Evolutionary conservation across 2,329 filamentous ascomycete species (phyloP), one percentile per base, ranked within the genome.

Genomic region (Trichoderma koningii): DNA sequence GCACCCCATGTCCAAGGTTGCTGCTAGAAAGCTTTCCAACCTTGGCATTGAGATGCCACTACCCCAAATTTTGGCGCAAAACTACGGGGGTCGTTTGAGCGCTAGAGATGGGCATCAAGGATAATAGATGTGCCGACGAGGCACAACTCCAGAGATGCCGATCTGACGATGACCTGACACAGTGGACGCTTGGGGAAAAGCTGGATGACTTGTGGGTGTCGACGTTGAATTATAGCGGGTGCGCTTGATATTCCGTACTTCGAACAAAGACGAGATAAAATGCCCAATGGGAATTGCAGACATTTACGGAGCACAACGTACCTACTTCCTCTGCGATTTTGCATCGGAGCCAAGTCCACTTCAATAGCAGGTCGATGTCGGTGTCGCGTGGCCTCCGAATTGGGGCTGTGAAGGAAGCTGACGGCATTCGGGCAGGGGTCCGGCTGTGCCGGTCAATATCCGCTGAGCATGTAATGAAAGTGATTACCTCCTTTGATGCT

Each of bases 91-190:
- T 45, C 1, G 38, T 1, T 1, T 3, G 17, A 55, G 59, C 42
- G 41, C 50, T 53, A 63, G 34, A 45, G 30, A 63, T 53, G 47
- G 38, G 12, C 38, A 53, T 26, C 7, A 30, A 50, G 56, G 56
- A 44, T 63, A 53, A 55, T 55, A 53, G 41, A 47, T 63, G 50
- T 63, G 26, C 59, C 59, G 59, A 55, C 59, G 3, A 48, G 30
- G 10, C 10, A 12, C 3, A 30, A 30, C 34, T 14, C 21, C 9
- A 23, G 5, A n/a, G 26, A 26, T 38, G 34, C 15, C 19, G 45
- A 60, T 51, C 12, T 51, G 45, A 10, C 26, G 45, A 60, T 48
- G 26, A n/a, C n/a, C 6, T 21, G 48, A 6, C 26, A 30, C 19
- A 26, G 10, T 62, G 38, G 28, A 52, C 30, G 34, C 48, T 21